phyloP scores from a whole-genome alignment of 306 rosid species.

The Trifolium repens region DNA sequence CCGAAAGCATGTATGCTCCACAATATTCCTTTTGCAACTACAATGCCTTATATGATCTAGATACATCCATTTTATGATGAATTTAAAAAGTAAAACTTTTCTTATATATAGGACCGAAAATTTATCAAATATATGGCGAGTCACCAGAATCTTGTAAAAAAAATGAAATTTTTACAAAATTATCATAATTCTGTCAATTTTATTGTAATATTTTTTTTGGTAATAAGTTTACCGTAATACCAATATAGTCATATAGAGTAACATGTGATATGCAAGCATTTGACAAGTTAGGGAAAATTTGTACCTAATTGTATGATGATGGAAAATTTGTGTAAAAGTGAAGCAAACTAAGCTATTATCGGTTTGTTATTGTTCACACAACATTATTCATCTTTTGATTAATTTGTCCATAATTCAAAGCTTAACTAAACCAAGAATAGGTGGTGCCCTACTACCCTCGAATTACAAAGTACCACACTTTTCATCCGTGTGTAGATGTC shows the following conservation, averaged over 20 bases:
- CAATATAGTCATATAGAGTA: too few species aligned
- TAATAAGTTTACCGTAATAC: too few species aligned
- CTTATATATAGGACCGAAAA: too few species aligned
- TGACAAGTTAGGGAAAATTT: constrained; percentile 1
- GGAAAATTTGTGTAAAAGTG: constrained; percentile 12
- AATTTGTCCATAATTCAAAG: background rate
- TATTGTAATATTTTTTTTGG: too few species aligned
- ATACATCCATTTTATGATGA: too few species aligned
- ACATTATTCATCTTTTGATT: background rate
- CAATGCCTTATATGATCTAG: too few species aligned
- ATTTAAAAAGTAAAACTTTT: too few species aligned
- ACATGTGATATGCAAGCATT: background rate
- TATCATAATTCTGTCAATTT: too few species aligned
- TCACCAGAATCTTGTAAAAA: too few species aligned
- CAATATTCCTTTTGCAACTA: background rate
- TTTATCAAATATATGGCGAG: too few species aligned
- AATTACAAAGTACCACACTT: background rate
- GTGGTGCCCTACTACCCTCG: background rate
- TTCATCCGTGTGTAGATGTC: too few species aligned
- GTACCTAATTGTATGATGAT: background rate
- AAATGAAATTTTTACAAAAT: too few species aligned
- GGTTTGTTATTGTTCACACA: background rate
- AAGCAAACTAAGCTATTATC: constrained; percentile 12
- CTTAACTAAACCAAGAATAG: background rate
- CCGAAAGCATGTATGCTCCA: background rate